A percentile compares a stretch with the other conserved stretches of the same genome.
These are phyloP conservation scores for Austroboletus novae-zelandiae DNA, from an alignment of 1,284 basidiomycete species.

Conservation along the genomic window DNA sequence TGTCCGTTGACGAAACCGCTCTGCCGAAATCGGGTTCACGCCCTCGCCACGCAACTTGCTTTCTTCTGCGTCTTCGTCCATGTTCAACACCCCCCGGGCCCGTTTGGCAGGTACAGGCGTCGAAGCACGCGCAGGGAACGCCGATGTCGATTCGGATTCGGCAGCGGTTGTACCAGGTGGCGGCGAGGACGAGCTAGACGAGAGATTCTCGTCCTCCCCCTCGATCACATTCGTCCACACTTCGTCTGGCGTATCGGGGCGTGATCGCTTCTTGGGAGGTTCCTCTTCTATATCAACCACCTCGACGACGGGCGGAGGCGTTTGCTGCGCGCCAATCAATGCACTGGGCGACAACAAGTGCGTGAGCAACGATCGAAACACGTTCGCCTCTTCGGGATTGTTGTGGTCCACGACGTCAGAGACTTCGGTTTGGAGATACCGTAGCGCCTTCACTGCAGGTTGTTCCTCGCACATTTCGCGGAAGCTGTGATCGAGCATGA, in stretches of 20 bases:
- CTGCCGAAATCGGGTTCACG: slow-evolving; percentile 27
- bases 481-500: slow-evolving; percentile 47
- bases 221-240: slow-evolving; percentile 31
- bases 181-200: too few species aligned
- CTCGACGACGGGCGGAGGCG: not conserved
- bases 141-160: too few species aligned
- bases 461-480: slow-evolving; percentile 71
- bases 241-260: slow-evolving; percentile 36
- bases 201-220: slow-evolving; percentile 23
- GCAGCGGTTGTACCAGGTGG: too few species aligned
- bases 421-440: slow-evolving; percentile 68
- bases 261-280: slow-evolving; percentile 38
- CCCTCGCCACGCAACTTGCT: slow-evolving; percentile 9
- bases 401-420: slow-evolving; percentile 68
- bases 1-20: slow-evolving; percentile 57
- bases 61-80: slow-evolving; percentile 41
- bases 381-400: slow-evolving; percentile 56
- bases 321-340: not conserved
- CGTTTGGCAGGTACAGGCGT: slow-evolving; percentile 13
- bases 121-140: not conserved
- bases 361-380: slow-evolving; percentile 65
- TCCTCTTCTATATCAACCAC: slow-evolving; percentile 9
- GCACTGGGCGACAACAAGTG: slow-evolving; percentile 45
- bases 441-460: slow-evolving; percentile 64
- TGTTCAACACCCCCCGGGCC: slow-evolving; percentile 24